Evolutionary conservation across 805 yeast genomes (phyloP).

Genomic region (Candida yuanshanica): DNA sequence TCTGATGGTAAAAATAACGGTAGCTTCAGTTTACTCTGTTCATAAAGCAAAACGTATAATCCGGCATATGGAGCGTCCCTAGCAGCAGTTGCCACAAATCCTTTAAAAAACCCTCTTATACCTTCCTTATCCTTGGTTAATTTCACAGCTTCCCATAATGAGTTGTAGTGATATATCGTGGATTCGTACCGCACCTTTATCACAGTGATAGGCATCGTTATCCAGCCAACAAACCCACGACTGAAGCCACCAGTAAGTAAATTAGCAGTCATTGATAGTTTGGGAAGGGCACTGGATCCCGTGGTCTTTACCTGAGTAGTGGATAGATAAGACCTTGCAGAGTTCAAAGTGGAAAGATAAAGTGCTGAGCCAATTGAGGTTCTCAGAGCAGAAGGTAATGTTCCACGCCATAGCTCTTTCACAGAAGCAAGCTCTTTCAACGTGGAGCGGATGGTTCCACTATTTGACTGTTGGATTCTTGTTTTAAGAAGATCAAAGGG

Average conservation of each 20-base stretch:
- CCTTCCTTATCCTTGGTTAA: slow-evolving; percentile 52
- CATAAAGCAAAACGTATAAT: slow-evolving; percentile 79
- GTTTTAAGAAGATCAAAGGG: slow-evolving; percentile 90
- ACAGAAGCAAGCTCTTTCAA: slow-evolving; percentile 35
- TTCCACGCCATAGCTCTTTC: slow-evolving; percentile 81
- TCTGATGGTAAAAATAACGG: slow-evolving; percentile 30
- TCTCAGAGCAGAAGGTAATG: slow-evolving; percentile 82
- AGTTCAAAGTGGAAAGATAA: slow-evolving; percentile 69
- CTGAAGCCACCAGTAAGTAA: slow-evolving; percentile 71
- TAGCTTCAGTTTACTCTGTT: slow-evolving; percentile 54
- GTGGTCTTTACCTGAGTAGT: slow-evolving; percentile 9
- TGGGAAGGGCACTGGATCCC: slow-evolving; percentile 52
- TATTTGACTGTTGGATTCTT: slow-evolving; percentile 60
- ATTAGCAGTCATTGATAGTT: slow-evolving; percentile 63
- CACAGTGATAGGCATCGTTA: slow-evolving; percentile 93
- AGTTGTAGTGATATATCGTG: slow-evolving; percentile 60
- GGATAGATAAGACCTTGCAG: slow-evolving; percentile 49
- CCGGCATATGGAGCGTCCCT: slow-evolving; percentile 98
- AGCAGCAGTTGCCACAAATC: slow-evolving; percentile 79
- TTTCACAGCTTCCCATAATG: slow-evolving; percentile 53
- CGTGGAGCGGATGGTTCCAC: slow-evolving; percentile 26
- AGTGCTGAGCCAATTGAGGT: slow-evolving; percentile 89
- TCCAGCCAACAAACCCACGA: slow-evolving; percentile 73
- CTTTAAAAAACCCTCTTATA: slow-evolving; percentile 70
- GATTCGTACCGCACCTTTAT: slow-evolving; percentile 88